Percentiles rank a stretch among this genome's conserved stretches.
Conservation (phyloP, 2,329 filamentous ascomycete species). For the Dactylellina haptotyla region DNA sequence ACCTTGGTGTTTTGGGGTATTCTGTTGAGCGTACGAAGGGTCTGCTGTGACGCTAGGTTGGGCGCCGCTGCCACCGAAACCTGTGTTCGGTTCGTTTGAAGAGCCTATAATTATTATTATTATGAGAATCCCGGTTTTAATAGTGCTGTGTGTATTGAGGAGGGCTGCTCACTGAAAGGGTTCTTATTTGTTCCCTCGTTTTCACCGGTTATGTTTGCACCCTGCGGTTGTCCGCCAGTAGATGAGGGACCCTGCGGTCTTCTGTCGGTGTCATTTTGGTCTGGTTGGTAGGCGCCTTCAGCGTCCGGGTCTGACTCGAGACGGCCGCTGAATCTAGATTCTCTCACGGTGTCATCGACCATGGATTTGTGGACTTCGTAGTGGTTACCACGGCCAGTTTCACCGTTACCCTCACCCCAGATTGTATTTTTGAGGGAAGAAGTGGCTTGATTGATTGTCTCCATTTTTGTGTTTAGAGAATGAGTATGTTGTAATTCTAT, state of each 20-base stretch:
- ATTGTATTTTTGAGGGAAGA: constrained; percentile 65
- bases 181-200: constrained; percentile 25
- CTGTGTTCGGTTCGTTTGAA: constrained; percentile 50
- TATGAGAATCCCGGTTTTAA: neutral
- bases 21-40: constrained; percentile 6
- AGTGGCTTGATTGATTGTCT: constrained; percentile 71
- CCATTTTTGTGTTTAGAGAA: constrained; percentile 58
- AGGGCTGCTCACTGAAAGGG: constrained; percentile 20
- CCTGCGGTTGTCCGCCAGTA: constrained; percentile 32
- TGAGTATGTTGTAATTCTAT: neutral
- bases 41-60: constrained; percentile 36
- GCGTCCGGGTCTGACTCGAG: constrained; percentile 47
- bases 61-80: constrained; percentile 52
- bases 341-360: constrained; percentile 49
- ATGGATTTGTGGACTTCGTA: constrained; percentile 51
- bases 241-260: constrained; percentile 24
- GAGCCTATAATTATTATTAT: constrained; percentile 16
- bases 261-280: constrained; percentile 9
- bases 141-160: neutral
- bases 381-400: neutral
- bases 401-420: constrained; percentile 63
- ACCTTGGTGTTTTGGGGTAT: constrained; percentile 60
- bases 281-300: constrained; percentile 32
- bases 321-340: constrained; percentile 35
- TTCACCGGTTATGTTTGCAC: constrained; percentile 35